phyloP scores from a whole-genome alignment of 495 filamentous ascomycete genomes.

The Penicillium verhagenii region DNA sequence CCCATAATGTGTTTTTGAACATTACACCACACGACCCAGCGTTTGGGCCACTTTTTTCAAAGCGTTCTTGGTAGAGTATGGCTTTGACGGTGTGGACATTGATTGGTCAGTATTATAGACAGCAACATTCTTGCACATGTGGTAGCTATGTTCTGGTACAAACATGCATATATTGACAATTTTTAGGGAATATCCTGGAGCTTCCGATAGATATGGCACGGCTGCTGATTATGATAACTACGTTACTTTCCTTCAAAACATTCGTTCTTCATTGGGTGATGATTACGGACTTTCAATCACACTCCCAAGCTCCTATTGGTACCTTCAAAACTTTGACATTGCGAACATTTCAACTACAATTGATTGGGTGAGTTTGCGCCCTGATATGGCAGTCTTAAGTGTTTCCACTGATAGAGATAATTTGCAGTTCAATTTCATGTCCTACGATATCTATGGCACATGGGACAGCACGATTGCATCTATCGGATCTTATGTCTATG shows the following conservation, averaged over 20 bases:
- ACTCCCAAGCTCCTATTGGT: slow-evolving; percentile 50
- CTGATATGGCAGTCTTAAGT: too few relatives aligned
- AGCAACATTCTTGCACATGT: too few relatives aligned
- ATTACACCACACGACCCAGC: too few relatives aligned
- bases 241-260: slow-evolving; percentile 31
- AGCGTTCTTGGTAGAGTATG: too few relatives aligned
- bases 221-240: slow-evolving; percentile 44
- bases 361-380: too few relatives aligned
- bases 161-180: background rate
- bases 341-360: slow-evolving; percentile 14
- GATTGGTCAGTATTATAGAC: too few relatives aligned
- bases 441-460: slow-evolving; percentile 40
- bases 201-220: slow-evolving; percentile 38
- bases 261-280: slow-evolving; percentile 10
- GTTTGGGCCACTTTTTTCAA: too few relatives aligned
- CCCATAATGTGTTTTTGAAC: too few relatives aligned
- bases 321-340: slow-evolving; percentile 50
- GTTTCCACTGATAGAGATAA: too few relatives aligned
- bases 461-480: slow-evolving; percentile 6
- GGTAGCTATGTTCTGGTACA: too few relatives aligned
- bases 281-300: slow-evolving; percentile 37
- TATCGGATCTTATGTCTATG: background rate
- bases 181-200: too few relatives aligned
- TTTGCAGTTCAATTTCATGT: slow-evolving; percentile 58
- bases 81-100: too few relatives aligned